Evolutionary conservation across 345 rosid genomes (phyloP), one percentile per base, ranked within the genome.

Genomic region (Pugionium cornutum): DNA sequence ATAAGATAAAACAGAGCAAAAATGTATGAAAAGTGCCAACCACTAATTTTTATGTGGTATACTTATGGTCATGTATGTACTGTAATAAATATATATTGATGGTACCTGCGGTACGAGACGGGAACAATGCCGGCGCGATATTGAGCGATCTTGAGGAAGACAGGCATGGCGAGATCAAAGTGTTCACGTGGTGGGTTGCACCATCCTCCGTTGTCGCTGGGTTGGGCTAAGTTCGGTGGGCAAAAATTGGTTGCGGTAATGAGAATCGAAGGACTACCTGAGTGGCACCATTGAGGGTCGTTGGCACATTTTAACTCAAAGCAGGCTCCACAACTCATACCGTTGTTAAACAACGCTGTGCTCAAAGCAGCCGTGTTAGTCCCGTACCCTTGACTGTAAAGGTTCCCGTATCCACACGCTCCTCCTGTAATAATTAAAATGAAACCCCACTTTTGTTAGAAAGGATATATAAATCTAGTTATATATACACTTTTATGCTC

Each of bases 121-220:
- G 80, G 90, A 44, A 85, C 80, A 40, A 85, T 85, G 71, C 87
- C 87, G 26, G 87, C 84, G 3, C 81, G 75, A 66, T 79, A 81
- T 47, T 79, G 73, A 0, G 89, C 84, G 2, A 85, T 79, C 47
- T 69, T 72, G 64, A 81, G 67, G 79, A 82, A 83, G 39, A 84
- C 80, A 36, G 89, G 89, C 74, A 75, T 60, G 26, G 89, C 80
- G 48, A 85, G 51, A 58, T 85, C 84, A 31, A 85, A 83, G 66
- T 85, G 87, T 28, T 72, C 66, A n/a, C 76, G 80, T 4, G 86
- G 89, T 1, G 83, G 86, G 45, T 85, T 85, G 69, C 90, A 83
- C 85, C 90, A 83, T 1, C 86, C 87, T 33, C 86, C 90, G 56
- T 83, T 80, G 41, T 81, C 83, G 54, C 76, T 83, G 0, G 84